Conservation (phyloP, 768 basidiomycete genomes). For the Xerocomus spinulosus region DNA sequence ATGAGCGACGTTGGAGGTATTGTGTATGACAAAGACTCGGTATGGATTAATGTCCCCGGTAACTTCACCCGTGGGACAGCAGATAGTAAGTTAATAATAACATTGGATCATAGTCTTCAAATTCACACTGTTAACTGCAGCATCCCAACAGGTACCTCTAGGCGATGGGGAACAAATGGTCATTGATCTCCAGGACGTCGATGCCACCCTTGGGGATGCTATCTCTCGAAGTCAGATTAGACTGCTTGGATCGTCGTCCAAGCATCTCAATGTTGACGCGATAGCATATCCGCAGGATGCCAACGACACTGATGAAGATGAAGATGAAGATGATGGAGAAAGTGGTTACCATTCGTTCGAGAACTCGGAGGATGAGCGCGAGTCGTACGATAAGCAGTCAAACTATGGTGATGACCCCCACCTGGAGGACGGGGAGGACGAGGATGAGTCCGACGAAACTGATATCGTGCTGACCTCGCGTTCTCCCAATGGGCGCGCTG, state of each 20-base stretch:
- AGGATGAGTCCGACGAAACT: constrained; percentile 1
- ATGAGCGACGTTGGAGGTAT: constrained; percentile 99
- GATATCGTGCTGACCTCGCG: neutral
- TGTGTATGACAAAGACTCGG: constrained; percentile 96
- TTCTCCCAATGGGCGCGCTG: constrained; percentile 46
- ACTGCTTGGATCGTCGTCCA: constrained; percentile 78
- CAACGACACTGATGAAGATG: constrained; percentile 35
- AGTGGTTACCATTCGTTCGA: constrained; percentile 11
- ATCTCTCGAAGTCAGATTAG: constrained; percentile 78
- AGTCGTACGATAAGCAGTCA: constrained; percentile 1
- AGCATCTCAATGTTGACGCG: constrained; percentile 49
- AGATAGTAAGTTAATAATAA: constrained; percentile 43
- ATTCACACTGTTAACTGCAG: constrained; percentile 34
- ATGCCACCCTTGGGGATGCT: constrained; percentile 75
- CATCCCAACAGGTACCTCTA: constrained; percentile 61
- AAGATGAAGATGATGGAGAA: constrained; percentile 26
- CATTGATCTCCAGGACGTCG: constrained; percentile 88
- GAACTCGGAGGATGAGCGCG: constrained; percentile 5
- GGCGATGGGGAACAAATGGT: constrained; percentile 99
- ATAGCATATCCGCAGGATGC: constrained; percentile 29
- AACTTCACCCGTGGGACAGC: constrained; percentile 79
- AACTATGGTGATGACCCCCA: neutral
- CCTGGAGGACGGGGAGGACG: neutral
- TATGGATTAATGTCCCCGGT: constrained; percentile 96
- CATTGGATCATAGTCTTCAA: neutral